Conservation (phyloP, 2,329 filamentous ascomycete genomes). For the Claviceps spartinae region DNA sequence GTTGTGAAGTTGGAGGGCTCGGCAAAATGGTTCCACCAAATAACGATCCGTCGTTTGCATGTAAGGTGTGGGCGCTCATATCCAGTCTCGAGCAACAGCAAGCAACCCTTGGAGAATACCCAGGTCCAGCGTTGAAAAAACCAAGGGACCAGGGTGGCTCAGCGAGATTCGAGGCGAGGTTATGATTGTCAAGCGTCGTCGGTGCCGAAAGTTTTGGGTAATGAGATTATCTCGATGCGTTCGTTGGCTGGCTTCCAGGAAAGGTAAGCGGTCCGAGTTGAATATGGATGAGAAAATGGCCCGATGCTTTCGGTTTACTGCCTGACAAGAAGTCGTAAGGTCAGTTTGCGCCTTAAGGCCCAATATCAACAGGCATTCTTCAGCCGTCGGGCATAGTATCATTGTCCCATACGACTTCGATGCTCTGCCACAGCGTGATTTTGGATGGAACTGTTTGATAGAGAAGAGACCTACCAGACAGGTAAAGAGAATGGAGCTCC, state of each 20-base stretch:
- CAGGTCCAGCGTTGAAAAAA: background rate
- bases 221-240: background rate
- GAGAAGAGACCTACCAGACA: background rate
- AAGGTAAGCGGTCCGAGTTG: background rate
- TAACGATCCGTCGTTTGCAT: conserved; percentile 7
- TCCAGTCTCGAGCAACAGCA: background rate
- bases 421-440: background rate
- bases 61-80: conserved; percentile 5
- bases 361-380: background rate
- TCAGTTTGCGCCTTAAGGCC: conserved; percentile 5
- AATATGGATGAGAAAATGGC: background rate
- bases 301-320: background rate
- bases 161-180: background rate
- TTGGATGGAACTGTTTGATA: background rate
- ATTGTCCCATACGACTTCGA: background rate
- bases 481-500: background rate
- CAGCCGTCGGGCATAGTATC: background rate
- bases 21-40: conserved; percentile 7
- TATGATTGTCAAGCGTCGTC: background rate
- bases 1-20: conserved; percentile 7
- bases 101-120: background rate
- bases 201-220: background rate
- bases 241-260: background rate
- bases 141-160: background rate
- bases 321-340: background rate